Evolutionary conservation across 306 rosid genomes (phyloP).

Genomic region (Begonia fuchsioides): DNA sequence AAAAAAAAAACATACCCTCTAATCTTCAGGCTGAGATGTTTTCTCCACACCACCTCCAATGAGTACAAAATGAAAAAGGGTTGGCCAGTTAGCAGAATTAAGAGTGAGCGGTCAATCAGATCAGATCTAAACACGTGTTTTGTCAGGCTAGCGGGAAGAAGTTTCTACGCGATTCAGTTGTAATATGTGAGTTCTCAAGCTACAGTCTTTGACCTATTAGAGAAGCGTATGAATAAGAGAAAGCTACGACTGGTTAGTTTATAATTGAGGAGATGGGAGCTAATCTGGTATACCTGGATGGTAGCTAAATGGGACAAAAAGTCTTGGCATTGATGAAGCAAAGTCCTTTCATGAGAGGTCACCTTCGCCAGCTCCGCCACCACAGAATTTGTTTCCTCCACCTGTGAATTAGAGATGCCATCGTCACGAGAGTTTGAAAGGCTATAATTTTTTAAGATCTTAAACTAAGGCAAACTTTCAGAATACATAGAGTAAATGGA

Average conservation of each 20-base stretch:
- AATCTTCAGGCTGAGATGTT: conserved; percentile 31
- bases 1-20: conserved; percentile 20
- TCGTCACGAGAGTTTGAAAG: neutral
- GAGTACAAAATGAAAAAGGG: conserved; percentile 35
- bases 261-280: conserved; percentile 1
- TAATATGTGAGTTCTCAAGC: conserved; percentile 15
- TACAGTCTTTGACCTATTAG: conserved; percentile 28
- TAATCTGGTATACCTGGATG: conserved; percentile 22
- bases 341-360: conserved; percentile 12
- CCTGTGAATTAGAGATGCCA: conserved; percentile 5
- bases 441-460: conserved; percentile 2
- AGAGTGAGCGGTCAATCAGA: conserved; percentile 11
- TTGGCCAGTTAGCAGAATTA: conserved; percentile 29
- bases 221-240: conserved; percentile 5
- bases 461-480: too few species aligned
- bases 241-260: conserved; percentile 25
- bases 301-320: conserved; percentile 12
- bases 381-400: conserved; percentile 15
- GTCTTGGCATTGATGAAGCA: conserved; percentile 13
- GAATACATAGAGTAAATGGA: too few species aligned
- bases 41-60: conserved; percentile 55
- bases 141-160: conserved; percentile 44
- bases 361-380: conserved; percentile 16
- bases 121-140: conserved; percentile 10
- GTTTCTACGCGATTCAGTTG: conserved; percentile 38